Base-by-base conservation (phyloP, 1,284 basidiomycete genomes). In the Leccinum brunneo-olivaceum region DNA sequence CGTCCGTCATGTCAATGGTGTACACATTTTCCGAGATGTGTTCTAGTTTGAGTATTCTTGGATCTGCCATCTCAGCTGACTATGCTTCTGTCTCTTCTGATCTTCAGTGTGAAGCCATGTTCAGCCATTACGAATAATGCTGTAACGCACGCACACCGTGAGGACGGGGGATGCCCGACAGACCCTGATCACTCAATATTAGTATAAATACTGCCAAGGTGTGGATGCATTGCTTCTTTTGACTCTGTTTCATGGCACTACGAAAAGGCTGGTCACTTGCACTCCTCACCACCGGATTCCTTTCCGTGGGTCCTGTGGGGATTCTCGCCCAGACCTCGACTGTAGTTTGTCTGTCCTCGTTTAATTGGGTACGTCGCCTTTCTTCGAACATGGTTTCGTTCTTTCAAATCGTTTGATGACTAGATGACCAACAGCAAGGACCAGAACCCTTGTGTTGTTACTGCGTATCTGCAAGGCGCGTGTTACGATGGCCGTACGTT, bases 371-470 rank as follows among this genome's bases (percentile, higher is more conserved):
- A 40, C 15, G 50, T 39, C 12, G 8, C n/a, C 27, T 10, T 10
- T 1, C 19, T 6, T 16, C 28, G 12, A 2, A 9, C 7, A 2
- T 12, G 12, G 12, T 24, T 12, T 39, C 38, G 39, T 21, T 10
- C 23, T 10, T 27, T 41, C 12, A 39, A 39, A 14, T 3, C 15
- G 16, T 21, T 30, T 16, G 3, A 20, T 37, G 24, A 15, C 6
- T 23, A 68, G 67, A 57, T 67, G 57, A 15, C 43, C 50, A 69
- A 69, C 29, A 58, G 51, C 29, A 43, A 43, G 9, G 21, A 11
- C 11, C 68, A 68, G 38, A 58, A 43, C n/a, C 64, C 68, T 18
- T 70, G 68, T 38, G 6, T 57, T 5, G 45, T 70, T 27, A 36
- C 56, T 7, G 59, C 67, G 2, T 68, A 63, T 50, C 39, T 66